Evolutionary conservation across 169 alveolate species (phyloP).

Genomic region (Plasmodium fragile): DNA sequence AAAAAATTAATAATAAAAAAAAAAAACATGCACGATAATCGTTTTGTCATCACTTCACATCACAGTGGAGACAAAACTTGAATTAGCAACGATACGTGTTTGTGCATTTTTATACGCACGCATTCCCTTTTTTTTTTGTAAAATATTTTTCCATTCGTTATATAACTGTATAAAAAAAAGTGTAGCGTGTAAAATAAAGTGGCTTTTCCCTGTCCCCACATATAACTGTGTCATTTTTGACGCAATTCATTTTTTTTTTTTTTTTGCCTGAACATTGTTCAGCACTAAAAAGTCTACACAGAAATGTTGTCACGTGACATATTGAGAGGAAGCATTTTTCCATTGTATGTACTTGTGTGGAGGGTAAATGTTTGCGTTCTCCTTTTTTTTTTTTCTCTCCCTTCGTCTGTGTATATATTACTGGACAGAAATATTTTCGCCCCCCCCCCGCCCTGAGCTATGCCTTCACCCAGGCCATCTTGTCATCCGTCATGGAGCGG

Average conservation of each 20-base stretch:
- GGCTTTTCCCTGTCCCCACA: not conserved
- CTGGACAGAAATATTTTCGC: not conserved
- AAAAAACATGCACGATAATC: not conserved
- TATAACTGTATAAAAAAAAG: not conserved
- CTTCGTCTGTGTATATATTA: too few relatives aligned
- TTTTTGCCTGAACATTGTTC: not conserved
- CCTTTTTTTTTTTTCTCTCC: not conserved
- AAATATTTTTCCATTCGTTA: not conserved
- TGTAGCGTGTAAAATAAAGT: not conserved
- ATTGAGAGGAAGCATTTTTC: not conserved
- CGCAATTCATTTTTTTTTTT: not conserved
- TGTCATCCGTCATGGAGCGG: conserved; percentile 15
- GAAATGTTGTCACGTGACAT: not conserved
- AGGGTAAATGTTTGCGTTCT: not conserved
- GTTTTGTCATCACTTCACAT: not conserved
- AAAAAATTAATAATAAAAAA: too few relatives aligned
- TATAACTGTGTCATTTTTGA: not conserved
- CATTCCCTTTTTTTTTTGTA: not conserved
- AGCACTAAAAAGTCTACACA: not conserved
- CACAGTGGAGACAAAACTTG: not conserved
- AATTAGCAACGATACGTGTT: not conserved
- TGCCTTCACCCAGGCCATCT: conserved; percentile 46
- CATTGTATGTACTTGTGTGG: not conserved
- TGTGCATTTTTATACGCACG: not conserved
- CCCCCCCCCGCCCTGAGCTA: not conserved